Evolutionary conservation across 1,139 yeast species (phyloP).

Genomic region (Pichia sp.): DNA sequence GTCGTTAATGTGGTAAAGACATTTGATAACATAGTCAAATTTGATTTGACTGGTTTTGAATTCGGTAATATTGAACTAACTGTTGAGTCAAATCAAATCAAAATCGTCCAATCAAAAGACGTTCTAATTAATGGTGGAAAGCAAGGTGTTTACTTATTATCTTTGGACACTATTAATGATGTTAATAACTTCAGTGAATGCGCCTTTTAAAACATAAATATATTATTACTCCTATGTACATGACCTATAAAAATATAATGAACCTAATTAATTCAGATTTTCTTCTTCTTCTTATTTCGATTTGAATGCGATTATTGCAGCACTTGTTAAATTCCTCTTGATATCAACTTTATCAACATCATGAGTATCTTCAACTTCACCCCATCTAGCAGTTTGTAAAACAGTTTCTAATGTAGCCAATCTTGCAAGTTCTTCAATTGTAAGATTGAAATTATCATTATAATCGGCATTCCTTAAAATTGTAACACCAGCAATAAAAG

Average conservation of each 20-base stretch:
- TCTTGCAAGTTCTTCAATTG: conserved; percentile 67
- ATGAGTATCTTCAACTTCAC: conserved; percentile 97
- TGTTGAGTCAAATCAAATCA: conserved; percentile 5
- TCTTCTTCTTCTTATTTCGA: conserved; percentile 3
- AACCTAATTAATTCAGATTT: background rate
- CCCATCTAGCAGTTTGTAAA: conserved; percentile 87
- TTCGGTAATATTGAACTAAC: conserved; percentile 14
- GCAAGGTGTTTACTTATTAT: conserved; percentile 12
- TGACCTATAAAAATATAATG: background rate
- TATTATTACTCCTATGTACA: background rate
- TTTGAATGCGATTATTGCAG: conserved; percentile 54
- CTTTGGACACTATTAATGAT: conserved; percentile 14
- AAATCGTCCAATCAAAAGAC: conserved; percentile 6
- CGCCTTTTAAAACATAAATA: conserved; percentile 1
- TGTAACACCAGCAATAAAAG: conserved; percentile 68
- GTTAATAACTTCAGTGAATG: conserved; percentile 12
- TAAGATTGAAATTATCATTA: conserved; percentile 23
- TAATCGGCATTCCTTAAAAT: conserved; percentile 30
- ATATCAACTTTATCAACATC: conserved; percentile 91
- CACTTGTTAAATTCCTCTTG: conserved; percentile 72
- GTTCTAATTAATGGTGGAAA: conserved; percentile 12
- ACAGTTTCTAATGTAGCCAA: conserved; percentile 77
- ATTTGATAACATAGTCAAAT: background rate
- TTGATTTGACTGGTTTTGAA: conserved; percentile 17
- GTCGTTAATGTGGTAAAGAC: conserved; percentile 7